phyloP scores from a whole-genome alignment of 441 rosid genomes.

The Capsella rubella region DNA sequence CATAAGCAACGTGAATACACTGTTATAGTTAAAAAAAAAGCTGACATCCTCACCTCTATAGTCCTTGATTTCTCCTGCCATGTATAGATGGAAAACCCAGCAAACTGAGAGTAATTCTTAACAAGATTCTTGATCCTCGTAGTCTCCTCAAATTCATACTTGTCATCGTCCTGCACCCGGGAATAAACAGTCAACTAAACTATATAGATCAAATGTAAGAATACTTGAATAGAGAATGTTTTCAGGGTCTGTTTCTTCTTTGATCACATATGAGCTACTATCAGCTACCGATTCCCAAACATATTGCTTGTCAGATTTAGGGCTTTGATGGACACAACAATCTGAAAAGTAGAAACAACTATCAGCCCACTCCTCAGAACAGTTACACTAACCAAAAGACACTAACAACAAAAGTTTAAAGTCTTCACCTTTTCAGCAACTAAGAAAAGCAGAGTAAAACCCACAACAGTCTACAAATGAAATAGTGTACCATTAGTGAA shows the following conservation, averaged over 20 bases:
- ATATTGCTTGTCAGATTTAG: constrained; percentile 52
- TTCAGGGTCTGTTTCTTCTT: constrained; percentile 85
- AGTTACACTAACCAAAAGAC: not conserved
- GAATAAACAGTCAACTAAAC: constrained; percentile 14
- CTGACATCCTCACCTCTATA: too few relatives aligned
- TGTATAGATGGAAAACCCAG: too few relatives aligned
- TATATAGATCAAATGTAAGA: not conserved
- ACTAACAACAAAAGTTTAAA: not conserved
- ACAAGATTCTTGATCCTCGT: too few relatives aligned
- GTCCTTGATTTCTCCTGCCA: too few relatives aligned
- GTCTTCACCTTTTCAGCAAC: constrained; percentile 85
- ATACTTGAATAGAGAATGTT: constrained; percentile 42
- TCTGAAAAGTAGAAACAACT: constrained; percentile 48
- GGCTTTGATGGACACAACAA: constrained; percentile 64
- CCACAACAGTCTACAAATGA: constrained; percentile 61
- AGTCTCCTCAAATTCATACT: too few relatives aligned
- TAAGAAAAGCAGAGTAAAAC: constrained; percentile 92
- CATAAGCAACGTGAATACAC: not conserved
- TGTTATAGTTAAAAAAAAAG: too few relatives aligned
- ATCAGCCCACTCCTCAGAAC: constrained; percentile 18
- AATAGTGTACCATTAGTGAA: not conserved
- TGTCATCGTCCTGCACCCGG: not conserved
- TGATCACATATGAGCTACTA: constrained; percentile 31
- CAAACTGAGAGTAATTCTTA: too few relatives aligned
- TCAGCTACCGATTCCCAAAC: constrained; percentile 94